These are phyloP conservation scores for Effrenium voratum DNA, from an alignment of 73 alveolate species.

Conservation along the genomic window DNA sequence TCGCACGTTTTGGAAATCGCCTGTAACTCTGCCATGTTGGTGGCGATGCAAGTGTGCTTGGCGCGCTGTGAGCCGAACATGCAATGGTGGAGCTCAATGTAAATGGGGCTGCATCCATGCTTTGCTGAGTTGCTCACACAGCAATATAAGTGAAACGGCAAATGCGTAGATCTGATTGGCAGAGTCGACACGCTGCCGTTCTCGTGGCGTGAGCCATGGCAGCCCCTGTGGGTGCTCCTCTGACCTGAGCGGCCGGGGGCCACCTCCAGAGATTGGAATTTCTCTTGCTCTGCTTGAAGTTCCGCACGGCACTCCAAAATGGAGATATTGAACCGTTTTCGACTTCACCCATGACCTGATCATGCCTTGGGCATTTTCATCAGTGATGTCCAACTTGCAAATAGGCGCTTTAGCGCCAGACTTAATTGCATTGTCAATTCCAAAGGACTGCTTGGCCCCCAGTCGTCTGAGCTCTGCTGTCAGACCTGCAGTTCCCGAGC, in stretches of 20 bases:
- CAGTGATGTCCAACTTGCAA: neutral
- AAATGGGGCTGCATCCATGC: neutral
- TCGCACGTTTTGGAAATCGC: neutral
- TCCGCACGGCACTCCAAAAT: neutral
- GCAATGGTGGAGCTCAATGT: neutral
- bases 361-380: neutral
- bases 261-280: too few relatives aligned
- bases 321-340: neutral
- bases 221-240: neutral
- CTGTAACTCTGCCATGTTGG: neutral
- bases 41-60: neutral
- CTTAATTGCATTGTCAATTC: neutral
- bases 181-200: neutral
- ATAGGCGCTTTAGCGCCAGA: neutral
- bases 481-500: too few relatives aligned
- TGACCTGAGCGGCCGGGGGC: neutral
- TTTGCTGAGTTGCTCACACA: too few relatives aligned
- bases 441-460: too few relatives aligned
- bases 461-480: too few relatives aligned
- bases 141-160: too few relatives aligned
- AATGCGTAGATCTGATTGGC: neutral
- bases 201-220: neutral
- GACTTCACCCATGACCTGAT: neutral
- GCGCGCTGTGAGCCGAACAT: neutral
- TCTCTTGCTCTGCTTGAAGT: neutral